Evolutionary conservation across 257 asterid species (phyloP).

Genomic region (Solanum piurae): DNA sequence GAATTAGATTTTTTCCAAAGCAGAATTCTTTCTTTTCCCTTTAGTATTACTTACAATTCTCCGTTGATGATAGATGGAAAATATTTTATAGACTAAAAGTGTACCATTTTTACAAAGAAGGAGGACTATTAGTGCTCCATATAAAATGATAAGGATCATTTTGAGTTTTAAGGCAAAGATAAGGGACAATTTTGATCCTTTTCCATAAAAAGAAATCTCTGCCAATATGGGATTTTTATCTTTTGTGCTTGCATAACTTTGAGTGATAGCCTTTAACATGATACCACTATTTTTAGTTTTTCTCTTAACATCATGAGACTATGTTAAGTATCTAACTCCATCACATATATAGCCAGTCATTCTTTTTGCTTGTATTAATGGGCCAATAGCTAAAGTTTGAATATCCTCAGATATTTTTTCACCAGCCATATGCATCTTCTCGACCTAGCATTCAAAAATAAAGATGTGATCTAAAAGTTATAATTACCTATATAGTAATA

Average conservation of each 20-base stretch:
- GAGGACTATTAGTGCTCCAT: too few relatives aligned
- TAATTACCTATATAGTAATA: not conserved
- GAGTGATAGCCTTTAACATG: not conserved
- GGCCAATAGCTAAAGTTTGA: not conserved
- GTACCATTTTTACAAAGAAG: too few relatives aligned
- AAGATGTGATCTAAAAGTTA: not conserved
- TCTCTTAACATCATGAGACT: not conserved
- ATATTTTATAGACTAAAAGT: too few relatives aligned
- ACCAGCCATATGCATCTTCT: not conserved
- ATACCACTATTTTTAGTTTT: not conserved
- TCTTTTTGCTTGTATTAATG: not conserved
- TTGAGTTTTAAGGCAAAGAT: too few relatives aligned
- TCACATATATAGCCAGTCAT: not conserved
- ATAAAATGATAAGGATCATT: too few relatives aligned
- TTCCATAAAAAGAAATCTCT: not conserved
- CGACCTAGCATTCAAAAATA: not conserved
- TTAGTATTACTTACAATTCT: too few relatives aligned
- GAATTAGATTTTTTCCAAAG: too few relatives aligned
- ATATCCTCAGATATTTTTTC: not conserved
- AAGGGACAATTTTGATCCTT: too few relatives aligned
- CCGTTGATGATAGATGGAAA: too few relatives aligned
- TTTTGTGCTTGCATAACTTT: not conserved
- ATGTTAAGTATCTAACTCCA: not conserved
- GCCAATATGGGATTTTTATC: not conserved
- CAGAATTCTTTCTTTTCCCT: too few relatives aligned